A percentile compares a stretch with the other conserved stretches of the same genome.
Conservation (phyloP, 1,284 basidiomycete species). For the Sporisorium exsertum region DNA sequence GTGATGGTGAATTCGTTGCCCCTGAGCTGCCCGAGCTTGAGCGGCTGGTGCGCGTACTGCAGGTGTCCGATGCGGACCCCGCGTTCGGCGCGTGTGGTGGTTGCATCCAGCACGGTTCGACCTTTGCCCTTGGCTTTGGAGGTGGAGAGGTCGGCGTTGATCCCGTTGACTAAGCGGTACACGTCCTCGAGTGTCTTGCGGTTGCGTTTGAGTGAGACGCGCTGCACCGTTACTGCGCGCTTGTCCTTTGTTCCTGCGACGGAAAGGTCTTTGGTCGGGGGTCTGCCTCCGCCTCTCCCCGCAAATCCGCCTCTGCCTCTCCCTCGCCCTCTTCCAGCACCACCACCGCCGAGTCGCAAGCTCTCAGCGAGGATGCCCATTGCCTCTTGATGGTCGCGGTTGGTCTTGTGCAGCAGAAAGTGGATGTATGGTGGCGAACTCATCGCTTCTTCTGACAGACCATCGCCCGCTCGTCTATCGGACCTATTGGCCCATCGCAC, state of each 20-base stretch:
- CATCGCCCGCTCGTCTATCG: conserved; percentile 67
- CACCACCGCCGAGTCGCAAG: conserved; percentile 68
- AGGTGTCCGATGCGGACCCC: conserved; percentile 91
- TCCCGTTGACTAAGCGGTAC: conserved; percentile 75
- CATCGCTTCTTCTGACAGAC: conserved; percentile 71
- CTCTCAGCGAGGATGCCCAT: conserved; percentile 77
- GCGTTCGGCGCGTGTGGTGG: conserved; percentile 67
- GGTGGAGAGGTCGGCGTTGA: conserved; percentile 54
- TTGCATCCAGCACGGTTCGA: conserved; percentile 38
- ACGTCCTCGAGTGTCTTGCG: conserved; percentile 84
- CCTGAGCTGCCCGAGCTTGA: conserved; percentile 93
- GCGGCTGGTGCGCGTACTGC: conserved; percentile 80
- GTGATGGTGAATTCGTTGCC: conserved; percentile 97
- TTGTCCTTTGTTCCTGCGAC: conserved; percentile 99
- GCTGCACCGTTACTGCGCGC: conserved; percentile 92
- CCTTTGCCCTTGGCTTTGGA: conserved; percentile 31
- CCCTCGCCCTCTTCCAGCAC: conserved; percentile 33
- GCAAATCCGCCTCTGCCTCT: conserved; percentile 36
- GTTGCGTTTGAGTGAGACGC: conserved; percentile 84
- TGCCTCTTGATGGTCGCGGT: conserved; percentile 96
- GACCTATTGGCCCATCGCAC: conserved; percentile 77
- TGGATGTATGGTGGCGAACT: conserved; percentile 82
- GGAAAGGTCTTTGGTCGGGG: conserved; percentile 75
- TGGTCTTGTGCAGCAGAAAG: conserved; percentile 96
- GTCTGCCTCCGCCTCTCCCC: conserved; percentile 26